Evolutionary conservation across 1,139 yeast genomes (phyloP), one percentile per base, ranked within the genome.

Genomic region (Yamadazyma blattariae): DNA sequence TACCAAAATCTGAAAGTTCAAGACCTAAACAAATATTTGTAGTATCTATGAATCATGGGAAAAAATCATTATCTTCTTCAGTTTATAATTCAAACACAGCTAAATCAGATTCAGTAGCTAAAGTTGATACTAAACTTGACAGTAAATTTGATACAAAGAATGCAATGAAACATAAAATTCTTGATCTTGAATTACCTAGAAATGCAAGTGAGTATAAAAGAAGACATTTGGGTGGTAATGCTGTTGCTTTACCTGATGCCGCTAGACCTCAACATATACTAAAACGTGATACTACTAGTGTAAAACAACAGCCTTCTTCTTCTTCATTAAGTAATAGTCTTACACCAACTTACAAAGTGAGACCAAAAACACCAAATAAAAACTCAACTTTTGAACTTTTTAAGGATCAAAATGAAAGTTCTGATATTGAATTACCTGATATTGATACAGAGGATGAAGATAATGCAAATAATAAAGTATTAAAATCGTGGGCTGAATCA

Each of bases 401-500:
- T 19, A 28, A 33, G n/a, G 36, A 35, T 33, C 12, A 14, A 7
- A 14, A 14, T n/a, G 30, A 39, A 3, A 17, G 30, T 18, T 17
- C 19, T 17, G 19, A 17, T 17, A 36, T 42, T 10, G 52, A 40
- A 14, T 52, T 74, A 17, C 79, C 79, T 0, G 76, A 71, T 25
- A 71, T 74, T 15, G 63, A 58, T 6, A 70, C 78, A 2, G 80
- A 78, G 37, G 81, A 80, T 25, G 88, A 81, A 32, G 82, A 74
- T 36, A 77, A 73, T 38, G 74, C 69, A 13, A 44, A 47, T 15
- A 45, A 47, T 23, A 55, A 52, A 20, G 71, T 79, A 7, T 54
- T 84, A 25, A 74, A 78, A 39, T 74, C 73, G 26, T 86, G 95
- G 95, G 95, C 92, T 1, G 70, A 73, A 38, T 71, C 87, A 0